Base-by-base conservation (phyloP, 148 eudicot species). In the Simmondsia chinensis region DNA sequence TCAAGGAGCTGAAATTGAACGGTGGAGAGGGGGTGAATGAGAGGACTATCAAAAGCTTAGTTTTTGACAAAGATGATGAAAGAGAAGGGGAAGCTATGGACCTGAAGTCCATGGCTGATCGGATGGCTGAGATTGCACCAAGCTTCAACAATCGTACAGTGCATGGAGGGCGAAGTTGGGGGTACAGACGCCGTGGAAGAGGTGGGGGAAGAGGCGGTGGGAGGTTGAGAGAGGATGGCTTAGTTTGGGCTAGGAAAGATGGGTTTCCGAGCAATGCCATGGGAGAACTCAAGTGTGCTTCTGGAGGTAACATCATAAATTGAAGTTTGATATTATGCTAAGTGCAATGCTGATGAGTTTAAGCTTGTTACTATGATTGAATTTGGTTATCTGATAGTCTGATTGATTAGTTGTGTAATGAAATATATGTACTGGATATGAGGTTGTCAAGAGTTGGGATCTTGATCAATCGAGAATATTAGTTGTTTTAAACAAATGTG, bases 161-260 rank as follows among this genome's bases (percentile, higher is more conserved):
- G 53, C n/a, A 3, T 26, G 60, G 33, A 3, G 19, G 23, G n/a
- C n/a, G n/a, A n/a, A 17, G 9, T 34, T 26, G 36, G 50, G 31
- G 22, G 34, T 28, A 10, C 37, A 19, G 20, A 48, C n/a, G n/a
- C n/a, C n/a, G 39, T 4, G 20, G 25, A 20, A n/a, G 25, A 6
- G 4, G 27, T 20, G 19, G 18, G 12, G 9, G 41, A 33, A 23
- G 43, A 6, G 16, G 7, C 11, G 46, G 17, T 8, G 33, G 39
- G 44, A 33, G 4, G 34, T 14, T 15, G 21, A 33, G 25, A 16
- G 56, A 51, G 54, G 30, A 46, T 40, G 58, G 33, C 25, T 41
- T 61, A 31, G 50, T 24, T 28, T 68, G 73, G 73, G 60, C 62
- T 45, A 68, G 43, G 35, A 68, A 62, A 33, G 59, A 29, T 18